Evolutionary conservation across 805 yeast genomes (phyloP), one percentile per base, ranked within the genome.

Genomic region (Sporopachydermia quercuum): DNA sequence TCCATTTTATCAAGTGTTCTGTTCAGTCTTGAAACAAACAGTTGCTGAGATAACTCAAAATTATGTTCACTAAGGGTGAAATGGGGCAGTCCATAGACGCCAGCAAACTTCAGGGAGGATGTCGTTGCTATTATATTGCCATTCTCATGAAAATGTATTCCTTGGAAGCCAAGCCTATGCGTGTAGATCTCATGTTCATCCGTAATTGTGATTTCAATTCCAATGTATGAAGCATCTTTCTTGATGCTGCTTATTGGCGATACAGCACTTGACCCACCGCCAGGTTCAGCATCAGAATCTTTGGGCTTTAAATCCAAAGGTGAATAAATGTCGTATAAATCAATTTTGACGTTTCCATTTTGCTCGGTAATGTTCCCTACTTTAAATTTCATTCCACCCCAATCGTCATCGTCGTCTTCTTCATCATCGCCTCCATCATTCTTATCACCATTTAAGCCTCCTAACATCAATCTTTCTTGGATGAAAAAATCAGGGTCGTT

Each of bases 91-190:
- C 76, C 78, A 49, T 69, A 68, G n/a, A 65, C 40, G 4, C 85
- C 78, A 39, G 65, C 61, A 53, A 76, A 76, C 52, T 78, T 79
- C 4, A 81, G 82, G 18, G 85, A 69, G 27, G 66, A 61, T 1
- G 85, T 68, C 15, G 71, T 51, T 0, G 76, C 65, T 13, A 81
- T 60, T 3, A 81, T 53, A 39, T 80, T 63, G 1, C 93, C 93
- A 1, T 73, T 58, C 15, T 68, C 65, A 44, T 79, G 76, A 50
- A 78, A 83, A 52, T 78, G 79, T 2, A 76, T 65, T 0, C 86
- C 87, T 16, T 60, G 58, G 6, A 82, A 58, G 3, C 63, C 61
- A 15, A 85, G 47, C 1, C 54, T 51, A 50, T 76, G 75, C 40
- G 60, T 63, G 19, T 72, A 66, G 4, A 59, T 50, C 44, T 78